A percentile compares a stretch with the other conserved stretches of the same genome.
phyloP scores from a whole-genome alignment of 2,329 filamentous ascomycete genomes.

The Verticillium klebahnii region DNA sequence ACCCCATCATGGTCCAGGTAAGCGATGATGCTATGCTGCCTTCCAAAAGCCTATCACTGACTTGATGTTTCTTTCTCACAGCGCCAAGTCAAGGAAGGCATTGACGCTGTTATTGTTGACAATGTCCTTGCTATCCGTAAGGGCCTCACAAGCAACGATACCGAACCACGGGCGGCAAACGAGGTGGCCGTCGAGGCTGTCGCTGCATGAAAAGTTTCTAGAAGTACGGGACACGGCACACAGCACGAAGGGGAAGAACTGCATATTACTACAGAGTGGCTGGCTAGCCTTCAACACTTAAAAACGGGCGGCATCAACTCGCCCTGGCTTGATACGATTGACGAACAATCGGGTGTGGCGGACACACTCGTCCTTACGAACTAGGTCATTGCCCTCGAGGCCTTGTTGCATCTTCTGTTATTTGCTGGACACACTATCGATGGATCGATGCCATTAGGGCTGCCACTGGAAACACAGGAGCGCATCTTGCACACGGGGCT shows the following conservation, averaged over 20 bases:
- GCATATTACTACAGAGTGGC: not conserved
- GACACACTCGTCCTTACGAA: not conserved
- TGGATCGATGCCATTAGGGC: not conserved
- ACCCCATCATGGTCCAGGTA: constrained; percentile 80
- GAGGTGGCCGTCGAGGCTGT: constrained; percentile 1
- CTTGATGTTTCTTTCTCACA: constrained; percentile 26
- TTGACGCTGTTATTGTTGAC: constrained; percentile 97
- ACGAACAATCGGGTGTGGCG: not conserved
- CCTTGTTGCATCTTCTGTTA: not conserved
- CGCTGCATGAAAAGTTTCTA: not conserved
- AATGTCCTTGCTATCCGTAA: constrained; percentile 90
- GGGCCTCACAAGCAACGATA: constrained; percentile 60
- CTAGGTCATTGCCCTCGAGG: not conserved
- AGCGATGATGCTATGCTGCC: constrained; percentile 21
- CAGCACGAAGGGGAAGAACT: not conserved
- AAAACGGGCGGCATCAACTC: not conserved
- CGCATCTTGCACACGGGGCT: not conserved
- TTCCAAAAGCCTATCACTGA: constrained; percentile 5
- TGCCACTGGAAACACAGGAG: not conserved
- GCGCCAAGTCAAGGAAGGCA: constrained; percentile 89
- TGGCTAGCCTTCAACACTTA: not conserved
- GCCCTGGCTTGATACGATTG: not conserved
- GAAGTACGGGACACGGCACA: not conserved
- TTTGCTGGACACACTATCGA: not conserved
- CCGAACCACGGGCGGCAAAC: constrained; percentile 10